These are phyloP conservation scores for Fusarium sp. DNA, from an alignment of 2,329 filamentous ascomycete species.

Conservation along the genomic window DNA sequence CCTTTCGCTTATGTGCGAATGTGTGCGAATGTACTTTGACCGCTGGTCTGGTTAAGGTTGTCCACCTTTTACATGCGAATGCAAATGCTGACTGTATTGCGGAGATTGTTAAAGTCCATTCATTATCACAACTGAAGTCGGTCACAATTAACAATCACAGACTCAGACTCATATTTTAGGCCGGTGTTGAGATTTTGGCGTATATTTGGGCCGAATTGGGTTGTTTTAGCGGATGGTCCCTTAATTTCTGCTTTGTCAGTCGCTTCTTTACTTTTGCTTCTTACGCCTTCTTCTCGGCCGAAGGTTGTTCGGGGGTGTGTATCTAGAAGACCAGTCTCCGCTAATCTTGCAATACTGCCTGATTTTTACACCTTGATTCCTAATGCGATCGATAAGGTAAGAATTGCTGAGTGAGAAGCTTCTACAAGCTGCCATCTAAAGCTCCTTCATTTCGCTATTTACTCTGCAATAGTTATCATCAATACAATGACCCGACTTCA, in stretches of 20 bases:
- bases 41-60: constrained; percentile 40
- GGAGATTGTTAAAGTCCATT: constrained; percentile 22
- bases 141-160: neutral
- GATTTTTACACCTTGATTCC: constrained; percentile 30
- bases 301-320: constrained; percentile 16
- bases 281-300: constrained; percentile 27
- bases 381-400: constrained; percentile 28
- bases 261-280: neutral
- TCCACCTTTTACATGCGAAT: neutral
- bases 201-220: constrained; percentile 10
- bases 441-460: constrained; percentile 1
- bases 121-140: neutral
- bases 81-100: neutral
- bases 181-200: constrained; percentile 12
- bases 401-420: constrained; percentile 33
- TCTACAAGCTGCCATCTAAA: constrained; percentile 19
- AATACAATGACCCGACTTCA: neutral
- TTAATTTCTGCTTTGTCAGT: constrained; percentile 40
- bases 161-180: neutral
- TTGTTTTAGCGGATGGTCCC: constrained; percentile 26
- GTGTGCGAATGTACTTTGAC: constrained; percentile 14
- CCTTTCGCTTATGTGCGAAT: constrained; percentile 16
- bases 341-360: constrained; percentile 16
- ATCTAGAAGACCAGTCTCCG: neutral
- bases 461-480: neutral